Evolutionary conservation across 2,329 filamentous ascomycete genomes (phyloP), one percentile per base, ranked within the genome.

Genomic region (Chrysoporthe puriensis): DNA sequence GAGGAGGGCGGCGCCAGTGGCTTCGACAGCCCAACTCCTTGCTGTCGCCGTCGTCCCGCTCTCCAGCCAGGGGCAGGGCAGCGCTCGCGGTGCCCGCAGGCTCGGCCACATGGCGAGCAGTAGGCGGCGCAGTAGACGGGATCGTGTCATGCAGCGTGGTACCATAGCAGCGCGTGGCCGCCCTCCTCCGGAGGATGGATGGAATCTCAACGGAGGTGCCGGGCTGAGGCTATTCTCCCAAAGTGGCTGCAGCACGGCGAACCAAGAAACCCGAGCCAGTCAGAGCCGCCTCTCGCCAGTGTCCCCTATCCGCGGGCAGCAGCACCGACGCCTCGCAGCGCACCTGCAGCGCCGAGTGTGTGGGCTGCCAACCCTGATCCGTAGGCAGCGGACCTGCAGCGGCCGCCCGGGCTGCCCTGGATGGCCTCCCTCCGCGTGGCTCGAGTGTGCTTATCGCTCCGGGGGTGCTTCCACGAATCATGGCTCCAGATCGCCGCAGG

Each of bases 391-490:
- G 62, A 40, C 65, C 64, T 56, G 63, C 62, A 63, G 50, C 26
- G 63, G 50, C 44, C 50, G 54, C 56, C n/a, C 46, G 21, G 36
- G 21, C 40, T 50, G 18, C 32, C 32, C 48, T 36, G 32, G 42
- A 52, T 36, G 36, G 40, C 43, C 46, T 34, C 21, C 54, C 32
- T 59, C 62, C 48, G 50, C 63, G 62, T 46, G 36, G 57, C 36
- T 40, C 34, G 32, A 18, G 36, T n/a, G 16, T 21, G 43, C 59
- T 63, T 40, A 21, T 61, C 36, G 54, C 21, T 36, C 58, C 40
- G 58, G 50, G 14, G 56, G 44, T 67, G 64, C 64, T 64, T 63
- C 57, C 64, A 62, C 67, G 44, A 64, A 64, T 64, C 64, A 69
- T 9, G 54, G 16, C 59, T 46, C 67, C 46, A 66, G 59, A 40